Evolutionary conservation across 768 basidiomycete genomes (phyloP), one percentile per base, ranked within the genome.

Genomic region (Royoungia palumana): DNA sequence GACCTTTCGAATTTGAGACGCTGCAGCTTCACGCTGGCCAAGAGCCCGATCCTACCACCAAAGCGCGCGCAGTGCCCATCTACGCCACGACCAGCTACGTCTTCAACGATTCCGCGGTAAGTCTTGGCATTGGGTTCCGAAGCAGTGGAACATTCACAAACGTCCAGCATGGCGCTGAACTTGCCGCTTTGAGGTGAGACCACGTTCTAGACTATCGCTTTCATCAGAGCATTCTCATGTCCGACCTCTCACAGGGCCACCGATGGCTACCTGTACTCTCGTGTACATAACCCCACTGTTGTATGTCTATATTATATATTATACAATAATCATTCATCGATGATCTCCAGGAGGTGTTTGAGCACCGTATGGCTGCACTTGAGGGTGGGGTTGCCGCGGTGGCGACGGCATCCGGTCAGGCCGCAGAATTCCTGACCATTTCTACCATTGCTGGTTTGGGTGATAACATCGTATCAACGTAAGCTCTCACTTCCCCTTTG

Each of bases 401-500:
- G 0, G 70, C 82, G 0, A 63, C 75, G 5, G 63, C 83, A 0
- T 80, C 79, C 37, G 85, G 83, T 2, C 82, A 82, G 51, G 66
- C 80, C 3, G 86, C 83, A 0, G 80, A 83, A 49, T 79, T 82
- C 59, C 69, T 85, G 67, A 75, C 81, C 0, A 72, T 86, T 40
- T 67, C 74, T 0, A 72, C 77, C 4, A 69, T 85, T 16, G 77
- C 79, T 1, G 55, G 64, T n/a, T 46, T 68, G 1, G 84, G 85
- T 0, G 85, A 87, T 58, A 87, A 87, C 54, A 81, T 87, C 46
- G 75, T 87, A 4, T 73, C 79, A 2, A 76, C 78, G 79, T 79
- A 41, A 56, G 72, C 66, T 14, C 75, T 79, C 8, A 27, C 81
- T 82, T 3, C 20, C 19, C 13, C 24, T 2, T 40, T n/a, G 10